Base-by-base conservation (phyloP, 2,329 filamentous ascomycete species). In the Helotiales sp. region DNA sequence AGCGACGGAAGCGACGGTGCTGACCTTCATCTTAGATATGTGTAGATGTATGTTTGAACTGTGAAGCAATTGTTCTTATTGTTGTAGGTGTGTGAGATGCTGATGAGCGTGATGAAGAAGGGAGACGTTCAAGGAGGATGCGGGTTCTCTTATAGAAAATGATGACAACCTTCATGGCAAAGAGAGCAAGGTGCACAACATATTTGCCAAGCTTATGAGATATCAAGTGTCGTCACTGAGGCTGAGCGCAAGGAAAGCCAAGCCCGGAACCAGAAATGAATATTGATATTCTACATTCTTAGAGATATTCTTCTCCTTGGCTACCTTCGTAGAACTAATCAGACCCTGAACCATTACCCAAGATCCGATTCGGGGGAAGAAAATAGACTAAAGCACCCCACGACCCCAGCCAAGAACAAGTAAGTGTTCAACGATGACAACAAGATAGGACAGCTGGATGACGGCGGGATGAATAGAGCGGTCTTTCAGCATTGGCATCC, bases 21-120 rank as follows among this genome's bases (percentile, higher is more conserved):
- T 64, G 55, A 61, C 45, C 55, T 63, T 66, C 69, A 71, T 71
- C 43, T 37, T 68, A 37, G 55, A 47, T 6, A 15, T 52, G 49
- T 37, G 17, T 52, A 28, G 34, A 34, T 28, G 7, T 15, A 15
- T n/a, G 26, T 45, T 32, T 6, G 1, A 43, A 15, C 10, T 43
- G 4, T 45, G 24, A 20, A n/a, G n/a, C n/a, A 45, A 20, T 43
- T 43, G 37, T 34, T 55, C 15, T 32, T n/a, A 10, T 30, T 60
- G 13, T n/a, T 17, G 20, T 13, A 20, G 30, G 2, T 40, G 47
- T 40, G 26, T 61, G 28, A 34, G 24, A 52, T 37, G 30, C 28
- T 54, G 17, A 17, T 7, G 28, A 11, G 34, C n/a, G n/a, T n/a
- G n/a, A n/a, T 34, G 22, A 40, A 30, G 26, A 45, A 3, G 5